Conservation (phyloP, 2,329 filamentous ascomycete species). For the Teratosphaeria epicoccoides region DNA sequence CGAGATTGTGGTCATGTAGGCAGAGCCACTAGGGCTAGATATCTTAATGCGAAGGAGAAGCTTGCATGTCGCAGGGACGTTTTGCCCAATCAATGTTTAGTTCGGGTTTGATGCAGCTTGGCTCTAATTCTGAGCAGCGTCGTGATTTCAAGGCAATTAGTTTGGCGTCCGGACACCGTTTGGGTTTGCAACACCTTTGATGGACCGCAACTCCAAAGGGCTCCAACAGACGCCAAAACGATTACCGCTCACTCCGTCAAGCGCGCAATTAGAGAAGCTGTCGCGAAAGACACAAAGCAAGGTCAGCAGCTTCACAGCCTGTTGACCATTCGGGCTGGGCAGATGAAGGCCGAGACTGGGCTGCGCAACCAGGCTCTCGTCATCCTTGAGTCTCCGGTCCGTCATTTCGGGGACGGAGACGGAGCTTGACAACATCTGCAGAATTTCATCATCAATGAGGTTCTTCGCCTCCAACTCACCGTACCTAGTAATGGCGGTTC, state of each 20-base stretch:
- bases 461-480: constrained; percentile 62
- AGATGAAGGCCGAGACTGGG: constrained; percentile 33
- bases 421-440: constrained; percentile 60
- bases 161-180: neutral
- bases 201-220: constrained; percentile 28
- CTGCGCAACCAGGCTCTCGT: constrained; percentile 38
- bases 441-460: constrained; percentile 37
- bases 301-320: constrained; percentile 7
- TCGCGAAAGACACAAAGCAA: constrained; percentile 15
- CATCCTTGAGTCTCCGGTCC: constrained; percentile 48
- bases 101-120: neutral
- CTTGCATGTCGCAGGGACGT: neutral
- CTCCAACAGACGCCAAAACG: constrained; percentile 31
- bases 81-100: neutral
- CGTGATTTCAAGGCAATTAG: too few relatives aligned
- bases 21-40: neutral
- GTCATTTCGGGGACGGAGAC: constrained; percentile 30
- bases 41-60: neutral
- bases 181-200: constrained; percentile 19
- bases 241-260: constrained; percentile 35
- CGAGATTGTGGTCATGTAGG: neutral
- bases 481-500: constrained; percentile 66
- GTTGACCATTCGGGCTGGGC: constrained; percentile 23
- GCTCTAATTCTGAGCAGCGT: too few relatives aligned
- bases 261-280: constrained; percentile 26